Conservation (phyloP, 805 yeast genomes). For the Candida hungchunana region DNA sequence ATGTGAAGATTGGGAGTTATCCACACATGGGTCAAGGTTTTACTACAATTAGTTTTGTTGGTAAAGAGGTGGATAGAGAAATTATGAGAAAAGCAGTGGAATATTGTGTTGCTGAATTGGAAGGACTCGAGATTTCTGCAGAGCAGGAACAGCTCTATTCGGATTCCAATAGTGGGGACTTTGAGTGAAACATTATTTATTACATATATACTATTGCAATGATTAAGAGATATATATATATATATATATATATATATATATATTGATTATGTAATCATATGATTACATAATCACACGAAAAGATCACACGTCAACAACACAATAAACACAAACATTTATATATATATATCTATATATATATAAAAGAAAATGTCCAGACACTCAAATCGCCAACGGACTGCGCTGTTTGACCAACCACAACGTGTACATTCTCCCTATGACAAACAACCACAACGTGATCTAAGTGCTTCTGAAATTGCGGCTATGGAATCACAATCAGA, state of each 20-base stretch:
- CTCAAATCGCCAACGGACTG: constrained; percentile 16
- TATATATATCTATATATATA: too few species aligned
- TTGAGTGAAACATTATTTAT: too few species aligned
- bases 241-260: too few species aligned
- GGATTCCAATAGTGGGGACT: too few species aligned
- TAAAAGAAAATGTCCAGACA: constrained; percentile 12
- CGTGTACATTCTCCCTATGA: constrained; percentile 42
- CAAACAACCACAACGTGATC: constrained; percentile 32
- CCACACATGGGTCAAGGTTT: constrained; percentile 67
- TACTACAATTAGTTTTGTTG: constrained; percentile 73
- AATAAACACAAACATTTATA: too few species aligned
- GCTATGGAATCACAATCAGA: constrained; percentile 66
- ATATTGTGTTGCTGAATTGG: constrained; percentile 40
- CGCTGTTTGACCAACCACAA: constrained; percentile 25
- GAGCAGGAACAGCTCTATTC: constrained; percentile 43
- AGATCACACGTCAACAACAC: too few species aligned
- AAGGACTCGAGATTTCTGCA: constrained; percentile 54
- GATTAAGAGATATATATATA: too few species aligned
- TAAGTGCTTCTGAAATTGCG: constrained; percentile 49
- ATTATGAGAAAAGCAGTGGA: constrained; percentile 42
- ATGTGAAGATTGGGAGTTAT: constrained; percentile 75
- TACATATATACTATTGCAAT: too few species aligned
- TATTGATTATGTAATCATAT: too few species aligned
- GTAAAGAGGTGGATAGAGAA: constrained; percentile 38
- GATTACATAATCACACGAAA: too few species aligned